A percentile compares a stretch with the other conserved stretches of the same genome.
These are phyloP conservation scores for Candida maesae DNA, from an alignment of 805 yeast genomes.

Conservation along the genomic window DNA sequence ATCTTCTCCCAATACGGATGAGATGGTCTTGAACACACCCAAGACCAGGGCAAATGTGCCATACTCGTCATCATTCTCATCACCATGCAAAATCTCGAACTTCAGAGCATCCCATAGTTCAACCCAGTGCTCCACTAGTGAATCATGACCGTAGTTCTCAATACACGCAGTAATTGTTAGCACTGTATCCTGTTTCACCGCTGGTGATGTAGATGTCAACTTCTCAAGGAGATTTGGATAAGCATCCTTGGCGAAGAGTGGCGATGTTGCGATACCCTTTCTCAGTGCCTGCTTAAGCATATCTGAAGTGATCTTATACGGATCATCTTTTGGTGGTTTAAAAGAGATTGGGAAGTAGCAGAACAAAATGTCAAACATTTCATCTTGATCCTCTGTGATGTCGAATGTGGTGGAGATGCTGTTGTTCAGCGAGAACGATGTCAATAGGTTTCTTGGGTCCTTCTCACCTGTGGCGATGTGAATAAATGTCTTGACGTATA, in stretches of 20 bases:
- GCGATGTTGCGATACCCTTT: slow-evolving; percentile 55
- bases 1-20: slow-evolving; percentile 31
- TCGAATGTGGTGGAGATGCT: slow-evolving; percentile 53
- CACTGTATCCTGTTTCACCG: slow-evolving; percentile 72
- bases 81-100: slow-evolving; percentile 82
- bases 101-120: slow-evolving; percentile 85
- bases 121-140: slow-evolving; percentile 59
- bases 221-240: slow-evolving; percentile 79
- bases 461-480: slow-evolving; percentile 83
- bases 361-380: slow-evolving; percentile 81
- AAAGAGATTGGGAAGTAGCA: slow-evolving; percentile 97
- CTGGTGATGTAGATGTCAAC: slow-evolving; percentile 67
- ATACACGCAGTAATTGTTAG: slow-evolving; percentile 57
- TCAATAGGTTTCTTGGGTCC: slow-evolving; percentile 83
- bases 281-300: slow-evolving; percentile 65
- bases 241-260: slow-evolving; percentile 64
- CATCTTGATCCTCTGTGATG: slow-evolving; percentile 46
- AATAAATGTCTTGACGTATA: slow-evolving; percentile 54
- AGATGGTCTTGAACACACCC: slow-evolving; percentile 41
- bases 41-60: slow-evolving; percentile 43
- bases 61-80: slow-evolving; percentile 43
- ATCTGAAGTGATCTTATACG: slow-evolving; percentile 72
- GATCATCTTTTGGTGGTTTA: slow-evolving; percentile 87
- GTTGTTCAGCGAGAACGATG: slow-evolving; percentile 57
- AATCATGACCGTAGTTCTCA: slow-evolving; percentile 43